Evolutionary conservation across 345 rosid species (phyloP), one percentile per base, ranked within the genome.

Genomic region (Eucalyptus brandiana): DNA sequence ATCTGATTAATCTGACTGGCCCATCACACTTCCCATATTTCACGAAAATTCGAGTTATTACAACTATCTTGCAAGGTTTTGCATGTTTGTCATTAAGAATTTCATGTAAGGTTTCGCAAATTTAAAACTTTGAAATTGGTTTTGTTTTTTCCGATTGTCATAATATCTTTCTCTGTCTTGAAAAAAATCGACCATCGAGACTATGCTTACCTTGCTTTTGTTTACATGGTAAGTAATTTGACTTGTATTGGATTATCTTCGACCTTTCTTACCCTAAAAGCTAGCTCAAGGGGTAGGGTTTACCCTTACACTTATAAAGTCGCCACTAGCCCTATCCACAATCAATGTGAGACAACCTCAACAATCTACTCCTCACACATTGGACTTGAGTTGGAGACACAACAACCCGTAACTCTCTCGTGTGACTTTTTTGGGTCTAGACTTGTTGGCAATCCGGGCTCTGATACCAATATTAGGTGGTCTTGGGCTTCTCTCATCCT

Each of bases 361-460:
- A 51, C 4, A 51, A 51, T 51, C 4, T 51, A 0, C 4, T 1
- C 21, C 19, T 50, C 21, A 6, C 7, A 50, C 7, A 50, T 50
- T 0, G 0, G 1, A 0, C 19, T 50, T 50, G 53, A 19, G 7
- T 50, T 0, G 8, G 0, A 50, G 54, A 21, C 54, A 50, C 0
- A 1, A 50, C 8, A 6, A 50, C 8, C 4, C 4, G 0, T 50
- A 50, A 50, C 54, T 50, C 54, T 50, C 54, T 3, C 0, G 9
- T 51, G 23, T 51, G 54, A 51, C 23, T 51, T 51, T 51, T 51
- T 51, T 51, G 54, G 8, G 54, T 17, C 21, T 0, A 51, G 6
- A 51, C 21, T 17, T 51, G 4, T 51, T 51, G 0, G 2, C 21
- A 51, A 51, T 0, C 21, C 0, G 8, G 0, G 21, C 21, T 17